Evolutionary conservation across 495 filamentous ascomycete species (phyloP), one percentile per base, ranked within the genome.

Genomic region (Daldinia concentrica): DNA sequence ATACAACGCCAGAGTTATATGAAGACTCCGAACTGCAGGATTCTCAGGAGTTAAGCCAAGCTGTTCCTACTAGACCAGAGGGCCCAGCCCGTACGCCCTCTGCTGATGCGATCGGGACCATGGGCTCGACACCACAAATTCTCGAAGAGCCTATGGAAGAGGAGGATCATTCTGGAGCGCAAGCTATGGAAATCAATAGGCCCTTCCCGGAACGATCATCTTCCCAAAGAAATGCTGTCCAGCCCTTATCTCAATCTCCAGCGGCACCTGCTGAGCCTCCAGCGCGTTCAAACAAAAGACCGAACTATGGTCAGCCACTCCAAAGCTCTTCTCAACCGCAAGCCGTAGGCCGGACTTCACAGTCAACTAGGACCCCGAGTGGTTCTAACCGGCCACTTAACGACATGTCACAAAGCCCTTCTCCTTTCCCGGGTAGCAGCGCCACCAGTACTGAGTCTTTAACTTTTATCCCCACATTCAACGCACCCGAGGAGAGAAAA

Each of bases 391-490:
- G 86, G 60, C 85, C 81, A 4, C 79, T 91, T 34, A 87, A 87
- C 71, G 89, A 92, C 39, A 87, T 91, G 72, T 81, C 86, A 12
- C 82, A 83, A 15, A 83, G 86, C 60, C 86, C 90, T n/a, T 88
- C 90, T 6, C 84, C 89, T 27, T 79, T 95, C 1, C 90, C 92
- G 11, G 93, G 91, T 19, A 91, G 89, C 70, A 88, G 82, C 45
- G 89, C 85, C 15, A 72, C 68, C 0, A 86, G 90, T 17, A 97
- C 92, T 1, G 92, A 94, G 76, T 90, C 84, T 62, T 83, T 96
- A 14, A 94, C 93, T 1, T 93, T 94, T 74, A 93, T 96, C 54
- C 94, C 94, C 3, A 96, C 91, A 0, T 82, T 93, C 57, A 68
- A 73, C 27, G 74, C 84, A 1, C 89, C 92, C 63, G 90, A 79